Percentiles rank a stretch among this genome's conserved stretches.
phyloP scores from a whole-genome alignment of 768 basidiomycete genomes.

The Rhizopogon vesiculosus region DNA sequence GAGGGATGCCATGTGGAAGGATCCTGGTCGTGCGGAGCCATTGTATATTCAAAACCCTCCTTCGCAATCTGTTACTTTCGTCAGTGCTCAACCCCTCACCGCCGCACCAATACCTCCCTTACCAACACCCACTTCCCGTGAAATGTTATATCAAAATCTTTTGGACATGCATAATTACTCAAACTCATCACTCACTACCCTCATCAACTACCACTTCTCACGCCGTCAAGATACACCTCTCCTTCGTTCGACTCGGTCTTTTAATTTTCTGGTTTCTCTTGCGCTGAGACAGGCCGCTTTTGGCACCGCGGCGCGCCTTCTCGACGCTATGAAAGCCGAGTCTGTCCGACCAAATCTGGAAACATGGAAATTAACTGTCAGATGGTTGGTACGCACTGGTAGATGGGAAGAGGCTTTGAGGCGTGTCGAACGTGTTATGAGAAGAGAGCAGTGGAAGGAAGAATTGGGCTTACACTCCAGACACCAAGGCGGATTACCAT shows the following conservation, averaged over 20 bases:
- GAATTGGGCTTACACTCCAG: conserved; percentile 2
- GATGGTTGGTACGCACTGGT: conserved; percentile 52
- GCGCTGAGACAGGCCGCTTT: conserved; percentile 49
- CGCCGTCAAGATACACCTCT: conserved; percentile 12
- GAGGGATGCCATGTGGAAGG: conserved; percentile 19
- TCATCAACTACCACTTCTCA: conserved; percentile 22
- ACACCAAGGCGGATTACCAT: conserved; percentile 26
- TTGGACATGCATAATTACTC: conserved; percentile 17
- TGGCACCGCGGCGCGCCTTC: conserved; percentile 39
- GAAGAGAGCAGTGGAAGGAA: conserved; percentile 5
- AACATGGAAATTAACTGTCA: conserved; percentile 52
- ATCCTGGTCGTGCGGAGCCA: conserved; percentile 17
- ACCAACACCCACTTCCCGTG: conserved; percentile 26
- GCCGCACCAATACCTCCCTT: conserved; percentile 5
- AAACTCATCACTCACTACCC: conserved; percentile 9
- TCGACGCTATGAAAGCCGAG: conserved; percentile 42
- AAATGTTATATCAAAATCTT: conserved; percentile 30
- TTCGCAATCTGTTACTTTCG: neutral
- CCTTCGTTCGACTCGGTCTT: conserved; percentile 36
- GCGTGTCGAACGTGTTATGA: conserved; percentile 25
- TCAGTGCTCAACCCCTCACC: conserved; percentile 3
- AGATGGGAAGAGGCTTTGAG: conserved; percentile 57
- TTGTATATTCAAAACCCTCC: conserved; percentile 6
- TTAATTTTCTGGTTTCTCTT: conserved; percentile 40
- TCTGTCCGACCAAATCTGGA: conserved; percentile 41